phyloP scores from a whole-genome alignment of 2,329 filamentous ascomycete species.

The Chlorencoelia australis region DNA sequence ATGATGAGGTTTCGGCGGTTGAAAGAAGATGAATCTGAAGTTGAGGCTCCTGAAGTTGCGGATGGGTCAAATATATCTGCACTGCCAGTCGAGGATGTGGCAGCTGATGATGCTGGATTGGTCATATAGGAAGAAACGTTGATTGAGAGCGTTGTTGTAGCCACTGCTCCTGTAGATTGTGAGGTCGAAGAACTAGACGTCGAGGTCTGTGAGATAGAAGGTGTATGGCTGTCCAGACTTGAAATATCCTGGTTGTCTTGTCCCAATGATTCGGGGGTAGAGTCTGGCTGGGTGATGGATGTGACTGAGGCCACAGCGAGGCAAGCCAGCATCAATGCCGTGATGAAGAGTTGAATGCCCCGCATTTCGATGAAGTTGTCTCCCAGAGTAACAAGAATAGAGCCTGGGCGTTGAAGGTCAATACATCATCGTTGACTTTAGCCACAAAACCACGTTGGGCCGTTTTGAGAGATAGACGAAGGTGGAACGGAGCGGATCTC shows the following conservation, averaged over 20 bases:
- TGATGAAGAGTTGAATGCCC: slow-evolving; percentile 8
- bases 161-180: slow-evolving; percentile 6
- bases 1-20: slow-evolving; percentile 16
- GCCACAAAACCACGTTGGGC: too few species aligned
- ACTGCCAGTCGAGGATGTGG: slow-evolving; percentile 4
- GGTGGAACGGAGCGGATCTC: too few species aligned
- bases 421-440: too few species aligned
- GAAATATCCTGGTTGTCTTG: background rate
- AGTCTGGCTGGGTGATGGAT: background rate
- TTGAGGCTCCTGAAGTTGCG: slow-evolving; percentile 7
- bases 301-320: slow-evolving; percentile 1
- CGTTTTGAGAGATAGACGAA: too few species aligned
- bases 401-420: too few species aligned
- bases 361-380: slow-evolving; percentile 10
- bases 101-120: slow-evolving; percentile 3
- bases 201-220: background rate
- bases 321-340: slow-evolving; percentile 4
- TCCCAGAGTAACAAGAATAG: too few species aligned
- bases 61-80: slow-evolving; percentile 3
- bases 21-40: slow-evolving; percentile 9
- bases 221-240: background rate
- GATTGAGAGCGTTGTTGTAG: slow-evolving; percentile 11
- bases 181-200: slow-evolving; percentile 6
- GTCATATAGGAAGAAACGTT: slow-evolving; percentile 13
- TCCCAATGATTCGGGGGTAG: too few species aligned